phyloP scores from a whole-genome alignment of 495 filamentous ascomycete species.

The Tuber melanosporum region DNA sequence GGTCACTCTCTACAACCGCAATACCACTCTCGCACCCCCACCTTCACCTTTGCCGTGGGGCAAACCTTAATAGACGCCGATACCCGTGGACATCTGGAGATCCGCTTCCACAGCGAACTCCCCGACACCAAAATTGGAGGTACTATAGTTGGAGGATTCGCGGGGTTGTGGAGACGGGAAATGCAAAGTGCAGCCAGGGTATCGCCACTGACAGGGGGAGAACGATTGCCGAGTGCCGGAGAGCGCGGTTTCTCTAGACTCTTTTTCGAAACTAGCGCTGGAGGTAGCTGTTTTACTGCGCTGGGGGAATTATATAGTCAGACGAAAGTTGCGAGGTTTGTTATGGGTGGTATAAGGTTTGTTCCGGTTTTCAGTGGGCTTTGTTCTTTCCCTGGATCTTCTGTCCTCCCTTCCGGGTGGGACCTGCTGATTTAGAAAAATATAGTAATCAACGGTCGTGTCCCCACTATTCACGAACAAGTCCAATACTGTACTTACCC shows the following conservation, averaged over 20 bases:
- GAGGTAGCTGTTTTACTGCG: slow-evolving; percentile 51
- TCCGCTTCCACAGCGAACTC: not conserved
- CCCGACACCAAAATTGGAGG: not conserved
- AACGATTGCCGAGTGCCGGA: slow-evolving; percentile 46
- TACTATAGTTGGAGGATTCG: too few relatives aligned
- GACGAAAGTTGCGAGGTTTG: slow-evolving; percentile 42
- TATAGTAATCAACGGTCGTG: slow-evolving; percentile 43
- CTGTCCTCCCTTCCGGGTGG: not conserved
- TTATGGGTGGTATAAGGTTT: slow-evolving; percentile 4
- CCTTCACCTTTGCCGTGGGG: too few relatives aligned
- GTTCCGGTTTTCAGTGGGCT: slow-evolving; percentile 32
- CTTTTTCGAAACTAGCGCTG: slow-evolving; percentile 50
- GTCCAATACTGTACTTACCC: slow-evolving; percentile 4
- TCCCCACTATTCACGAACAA: slow-evolving; percentile 47
- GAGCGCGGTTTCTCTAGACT: slow-evolving; percentile 47
- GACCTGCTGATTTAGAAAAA: not conserved
- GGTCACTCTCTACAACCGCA: too few relatives aligned
- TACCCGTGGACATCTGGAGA: not conserved
- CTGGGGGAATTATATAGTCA: slow-evolving; percentile 47
- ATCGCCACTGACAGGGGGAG: slow-evolving; percentile 46
- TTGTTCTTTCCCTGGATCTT: too few relatives aligned
- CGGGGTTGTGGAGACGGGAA: not conserved
- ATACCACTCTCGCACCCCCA: too few relatives aligned
- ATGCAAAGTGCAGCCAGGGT: slow-evolving; percentile 50
- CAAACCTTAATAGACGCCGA: too few relatives aligned